These are phyloP conservation scores for Ophiostoma sp. DNA, from an alignment of 2,329 filamentous ascomycete species.

Conservation along the genomic window DNA sequence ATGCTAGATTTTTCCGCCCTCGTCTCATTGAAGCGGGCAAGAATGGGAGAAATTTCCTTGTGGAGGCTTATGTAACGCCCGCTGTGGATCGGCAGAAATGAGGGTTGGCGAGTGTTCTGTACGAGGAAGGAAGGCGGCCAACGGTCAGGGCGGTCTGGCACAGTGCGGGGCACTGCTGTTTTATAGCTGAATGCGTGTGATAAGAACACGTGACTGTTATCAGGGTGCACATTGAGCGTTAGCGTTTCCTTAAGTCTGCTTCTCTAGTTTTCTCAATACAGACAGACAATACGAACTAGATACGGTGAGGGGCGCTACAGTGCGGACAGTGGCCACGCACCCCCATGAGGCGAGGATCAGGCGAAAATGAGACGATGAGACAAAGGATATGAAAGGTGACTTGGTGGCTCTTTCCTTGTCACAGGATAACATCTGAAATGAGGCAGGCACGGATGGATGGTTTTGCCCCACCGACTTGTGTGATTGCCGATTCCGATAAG, in stretches of 20 bases:
- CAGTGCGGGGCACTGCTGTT: constrained; percentile 10
- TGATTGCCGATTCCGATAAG: constrained; percentile 11
- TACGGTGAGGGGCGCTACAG: not conserved
- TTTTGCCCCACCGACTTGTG: constrained; percentile 15
- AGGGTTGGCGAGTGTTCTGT: constrained; percentile 4
- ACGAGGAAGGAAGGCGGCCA: not conserved
- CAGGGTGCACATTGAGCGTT: not conserved
- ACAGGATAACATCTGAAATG: constrained; percentile 9
- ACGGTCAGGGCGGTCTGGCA: constrained; percentile 15
- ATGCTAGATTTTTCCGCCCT: constrained; percentile 3
- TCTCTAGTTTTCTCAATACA: not conserved
- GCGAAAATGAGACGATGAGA: not conserved
- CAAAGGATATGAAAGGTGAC: not conserved
- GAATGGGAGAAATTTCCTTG: not conserved
- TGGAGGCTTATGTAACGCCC: constrained; percentile 14
- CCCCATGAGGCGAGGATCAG: not conserved
- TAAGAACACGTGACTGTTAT: not conserved
- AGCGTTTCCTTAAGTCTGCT: too few species aligned
- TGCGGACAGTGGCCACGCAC: not conserved
- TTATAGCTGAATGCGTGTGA: not conserved
- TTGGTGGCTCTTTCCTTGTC: constrained; percentile 1
- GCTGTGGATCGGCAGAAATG: constrained; percentile 5
- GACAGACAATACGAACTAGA: constrained; percentile 3
- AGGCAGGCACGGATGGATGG: constrained; percentile 16
- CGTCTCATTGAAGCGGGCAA: not conserved